Percentiles rank a stretch among this genome's conserved stretches.
These are phyloP conservation scores for Phaeomoniella chlamydospora DNA, from an alignment of 2,329 filamentous ascomycete species.

Conservation along the genomic window DNA sequence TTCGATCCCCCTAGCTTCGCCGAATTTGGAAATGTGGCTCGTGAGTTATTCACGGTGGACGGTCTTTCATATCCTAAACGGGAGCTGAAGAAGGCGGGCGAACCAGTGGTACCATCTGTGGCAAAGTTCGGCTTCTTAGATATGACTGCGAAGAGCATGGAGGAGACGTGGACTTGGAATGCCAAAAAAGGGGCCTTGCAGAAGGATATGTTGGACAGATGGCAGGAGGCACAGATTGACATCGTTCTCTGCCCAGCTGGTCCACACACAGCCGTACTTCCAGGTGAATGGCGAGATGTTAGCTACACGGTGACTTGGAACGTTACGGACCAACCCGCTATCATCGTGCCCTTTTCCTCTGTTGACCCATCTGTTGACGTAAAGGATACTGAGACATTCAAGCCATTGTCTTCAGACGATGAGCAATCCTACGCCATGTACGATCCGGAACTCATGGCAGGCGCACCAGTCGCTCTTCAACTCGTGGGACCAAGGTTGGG, in stretches of 20 bases:
- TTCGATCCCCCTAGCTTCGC: constrained; percentile 17
- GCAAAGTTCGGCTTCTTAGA: constrained; percentile 20
- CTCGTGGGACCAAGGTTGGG: constrained; percentile 16
- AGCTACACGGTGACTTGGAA: constrained; percentile 22
- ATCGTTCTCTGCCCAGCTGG: constrained; percentile 12
- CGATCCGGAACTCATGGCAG: constrained; percentile 18
- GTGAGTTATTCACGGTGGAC: constrained; percentile 20
- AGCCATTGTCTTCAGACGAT: constrained; percentile 13
- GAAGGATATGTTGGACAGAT: constrained; percentile 21
- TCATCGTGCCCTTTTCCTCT: constrained; percentile 17
- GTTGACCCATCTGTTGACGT: constrained; percentile 16
- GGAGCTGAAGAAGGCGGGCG: constrained; percentile 15
- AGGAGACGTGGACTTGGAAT: constrained; percentile 20
- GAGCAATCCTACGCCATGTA: constrained; percentile 16
- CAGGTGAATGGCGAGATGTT: constrained; percentile 19
- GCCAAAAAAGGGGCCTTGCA: constrained; percentile 16
- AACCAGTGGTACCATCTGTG: constrained; percentile 18
- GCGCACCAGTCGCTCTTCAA: constrained; percentile 19
- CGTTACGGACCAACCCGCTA: constrained; percentile 19
- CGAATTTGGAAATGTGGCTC: constrained; percentile 15
- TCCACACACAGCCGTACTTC: constrained; percentile 17
- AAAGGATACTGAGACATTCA: constrained; percentile 11
- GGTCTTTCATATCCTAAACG: constrained; percentile 19
- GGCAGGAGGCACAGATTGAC: constrained; percentile 15
- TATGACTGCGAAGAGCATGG: constrained; percentile 16